Evolutionary conservation across 306 rosid species (phyloP), one percentile per base, ranked within the genome.

Genomic region (Hippophae gyantsensis): DNA sequence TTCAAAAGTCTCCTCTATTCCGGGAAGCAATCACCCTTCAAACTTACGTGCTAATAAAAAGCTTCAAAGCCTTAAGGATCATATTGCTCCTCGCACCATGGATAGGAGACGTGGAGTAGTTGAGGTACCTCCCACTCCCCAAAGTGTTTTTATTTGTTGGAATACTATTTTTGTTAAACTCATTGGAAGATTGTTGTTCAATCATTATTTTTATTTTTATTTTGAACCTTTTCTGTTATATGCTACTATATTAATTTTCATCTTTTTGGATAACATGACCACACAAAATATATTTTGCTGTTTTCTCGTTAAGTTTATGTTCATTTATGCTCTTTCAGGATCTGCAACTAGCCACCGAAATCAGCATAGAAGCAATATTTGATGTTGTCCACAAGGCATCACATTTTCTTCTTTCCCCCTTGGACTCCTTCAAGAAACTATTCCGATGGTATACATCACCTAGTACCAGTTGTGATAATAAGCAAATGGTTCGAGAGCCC

Each of bases 21-120:
- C 81, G 47, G 74, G 78, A 57, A 52, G 69, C 52, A 68, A 60
- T 43, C 84, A 5, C 5, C 62, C 66, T 61, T 13, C 70, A 5
- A 74, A 18, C 45, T 70, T 76, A 47, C 71, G 32, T 46, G 54
- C 85, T 58, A 23, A 73, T 61, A 81, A 48, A 71, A 87, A 74
- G 46, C 62, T 72, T 67, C 89, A 69, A 68, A 77, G 64, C 60
- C 74, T 84, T 45, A 90, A 76, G 81, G 94, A 90, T 48, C 84
- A 90, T n/a, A 55, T 87, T 60, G 73, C 87, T 67, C 84, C 84
- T 68, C 78, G 83, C 54, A 44, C 97, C 59, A 87, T 89, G 54
- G 97, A 90, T 68, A 76, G 86, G 77, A 90, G 97, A 45, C 90
- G 96, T 18, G 97, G 97, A 72, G 76, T 90, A 58, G 75, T 90